Percentiles rank a stretch among this genome's conserved stretches.
Evolutionary conservation across 2,329 filamentous ascomycete genomes (phyloP).

Genomic region (Berkeleyomyces rouxiae): DNA sequence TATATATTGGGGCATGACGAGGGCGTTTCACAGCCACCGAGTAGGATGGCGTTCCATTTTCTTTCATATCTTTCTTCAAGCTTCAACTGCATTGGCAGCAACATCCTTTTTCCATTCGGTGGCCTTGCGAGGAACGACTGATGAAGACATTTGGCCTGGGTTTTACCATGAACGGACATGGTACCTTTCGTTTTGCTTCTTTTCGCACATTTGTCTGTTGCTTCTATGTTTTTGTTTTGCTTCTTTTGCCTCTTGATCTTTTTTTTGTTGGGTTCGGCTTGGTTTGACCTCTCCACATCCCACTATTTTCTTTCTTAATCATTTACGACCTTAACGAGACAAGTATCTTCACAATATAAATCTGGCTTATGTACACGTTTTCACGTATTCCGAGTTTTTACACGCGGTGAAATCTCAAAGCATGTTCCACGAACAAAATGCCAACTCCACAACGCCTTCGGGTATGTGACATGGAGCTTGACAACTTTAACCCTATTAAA

Average conservation of each 20-base stretch:
- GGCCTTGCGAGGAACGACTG: conserved; percentile 1
- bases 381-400: not conserved
- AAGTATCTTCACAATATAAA: not conserved
- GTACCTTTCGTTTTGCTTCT: conserved; percentile 6
- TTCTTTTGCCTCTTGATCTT: not conserved
- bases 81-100: not conserved
- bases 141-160: conserved; percentile 9
- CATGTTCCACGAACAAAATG: not conserved
- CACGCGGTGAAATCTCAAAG: too few species aligned
- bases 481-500: conserved; percentile 13
- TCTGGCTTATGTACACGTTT: not conserved
- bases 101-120: conserved; percentile 3
- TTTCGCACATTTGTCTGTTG: not conserved
- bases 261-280: not conserved
- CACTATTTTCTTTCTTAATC: not conserved
- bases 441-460: conserved; percentile 16
- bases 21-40: conserved; percentile 5
- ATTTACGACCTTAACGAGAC: conserved; percentile 3
- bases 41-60: not conserved
- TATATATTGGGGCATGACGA: conserved; percentile 8
- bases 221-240: not conserved
- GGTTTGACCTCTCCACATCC: not conserved
- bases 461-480: conserved; percentile 13
- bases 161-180: conserved; percentile 12
- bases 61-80: not conserved